Conservation (phyloP, 148 eudicot genomes). For the Chenopodium formosanum region DNA sequence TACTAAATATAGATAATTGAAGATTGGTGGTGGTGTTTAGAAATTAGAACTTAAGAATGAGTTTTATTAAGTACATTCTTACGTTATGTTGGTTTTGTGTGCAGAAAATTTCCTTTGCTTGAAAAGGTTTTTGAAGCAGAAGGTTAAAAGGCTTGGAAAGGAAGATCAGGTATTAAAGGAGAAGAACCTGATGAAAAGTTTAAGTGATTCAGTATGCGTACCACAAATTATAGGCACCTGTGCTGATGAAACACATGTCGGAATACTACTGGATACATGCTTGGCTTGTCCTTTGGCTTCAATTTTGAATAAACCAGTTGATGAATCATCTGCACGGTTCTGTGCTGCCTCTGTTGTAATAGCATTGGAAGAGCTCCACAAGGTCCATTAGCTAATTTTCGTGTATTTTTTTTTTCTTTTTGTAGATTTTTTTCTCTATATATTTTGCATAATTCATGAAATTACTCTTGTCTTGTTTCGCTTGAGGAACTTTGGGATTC, state of each 20-base stretch:
- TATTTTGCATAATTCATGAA: neutral
- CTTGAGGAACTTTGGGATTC: neutral
- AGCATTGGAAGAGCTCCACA: slow-evolving; percentile 73
- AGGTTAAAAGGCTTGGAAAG: slow-evolving; percentile 72
- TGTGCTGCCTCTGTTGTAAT: slow-evolving; percentile 81
- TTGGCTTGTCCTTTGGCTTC: slow-evolving; percentile 75
- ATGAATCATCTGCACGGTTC: slow-evolving; percentile 70
- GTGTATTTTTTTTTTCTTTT: neutral
- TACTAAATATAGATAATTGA: neutral
- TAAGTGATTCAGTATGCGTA: slow-evolving; percentile 47
- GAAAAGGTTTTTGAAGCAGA: slow-evolving; percentile 81
- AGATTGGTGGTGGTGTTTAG: neutral
- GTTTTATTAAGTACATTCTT: neutral
- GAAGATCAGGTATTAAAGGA: slow-evolving; percentile 74
- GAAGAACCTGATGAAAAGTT: slow-evolving; percentile 60
- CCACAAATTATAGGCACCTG: slow-evolving; percentile 82
- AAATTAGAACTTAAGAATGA: neutral
- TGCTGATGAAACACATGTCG: slow-evolving; percentile 72
- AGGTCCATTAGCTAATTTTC: slow-evolving; percentile 38
- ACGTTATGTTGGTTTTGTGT: slow-evolving; percentile 1
- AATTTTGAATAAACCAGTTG: slow-evolving; percentile 60
- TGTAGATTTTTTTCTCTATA: neutral
- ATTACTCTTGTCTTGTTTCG: neutral
- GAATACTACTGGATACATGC: slow-evolving; percentile 68
- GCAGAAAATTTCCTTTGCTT: slow-evolving; percentile 66